A percentile compares a stretch with the other conserved stretches of the same genome.
phyloP scores from a whole-genome alignment of 2,329 filamentous ascomycete species.

The Scopulariopsis brevicaulis region DNA sequence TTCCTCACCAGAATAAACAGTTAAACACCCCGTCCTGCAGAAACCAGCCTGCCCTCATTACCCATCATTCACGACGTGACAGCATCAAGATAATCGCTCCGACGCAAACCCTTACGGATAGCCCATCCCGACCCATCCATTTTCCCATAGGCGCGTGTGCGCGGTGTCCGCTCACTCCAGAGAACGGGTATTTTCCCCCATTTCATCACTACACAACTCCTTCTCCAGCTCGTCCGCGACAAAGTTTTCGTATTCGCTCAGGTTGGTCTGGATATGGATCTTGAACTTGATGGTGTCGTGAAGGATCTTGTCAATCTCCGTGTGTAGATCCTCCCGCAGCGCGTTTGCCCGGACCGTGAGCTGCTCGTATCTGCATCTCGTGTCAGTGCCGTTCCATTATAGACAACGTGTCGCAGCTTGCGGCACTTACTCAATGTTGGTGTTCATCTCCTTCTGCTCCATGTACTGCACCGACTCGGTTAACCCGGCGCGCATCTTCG shows the following conservation, averaged over 20 bases:
- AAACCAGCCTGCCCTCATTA: background rate
- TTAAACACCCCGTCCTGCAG: too few species aligned
- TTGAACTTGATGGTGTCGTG: slow-evolving; percentile 99
- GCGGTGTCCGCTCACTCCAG: slow-evolving; percentile 32
- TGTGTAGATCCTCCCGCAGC: slow-evolving; percentile 93
- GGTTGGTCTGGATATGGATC: slow-evolving; percentile 82
- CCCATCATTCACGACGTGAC: background rate
- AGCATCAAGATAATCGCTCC: background rate
- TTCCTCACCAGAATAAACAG: too few species aligned
- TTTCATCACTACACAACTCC: slow-evolving; percentile 58
- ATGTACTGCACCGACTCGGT: slow-evolving; percentile 81
- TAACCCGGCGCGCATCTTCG: slow-evolving; percentile 75
- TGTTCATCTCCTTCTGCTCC: slow-evolving; percentile 93
- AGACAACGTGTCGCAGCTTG: background rate
- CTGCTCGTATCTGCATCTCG: slow-evolving; percentile 64
- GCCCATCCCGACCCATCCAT: background rate
- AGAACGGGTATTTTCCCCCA: slow-evolving; percentile 38
- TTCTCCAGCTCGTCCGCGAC: slow-evolving; percentile 88
- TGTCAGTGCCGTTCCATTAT: background rate
- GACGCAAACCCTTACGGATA: background rate
- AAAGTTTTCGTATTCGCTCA: slow-evolving; percentile 92
- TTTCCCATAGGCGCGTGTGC: slow-evolving; percentile 6
- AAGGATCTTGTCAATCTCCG: slow-evolving; percentile 88
- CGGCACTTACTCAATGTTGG: slow-evolving; percentile 67
- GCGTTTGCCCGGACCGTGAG: slow-evolving; percentile 73